Percentiles rank a stretch among this genome's conserved stretches.
phyloP scores from a whole-genome alignment of 2,329 filamentous ascomycete species.

The Cladobotryum protrusum region DNA sequence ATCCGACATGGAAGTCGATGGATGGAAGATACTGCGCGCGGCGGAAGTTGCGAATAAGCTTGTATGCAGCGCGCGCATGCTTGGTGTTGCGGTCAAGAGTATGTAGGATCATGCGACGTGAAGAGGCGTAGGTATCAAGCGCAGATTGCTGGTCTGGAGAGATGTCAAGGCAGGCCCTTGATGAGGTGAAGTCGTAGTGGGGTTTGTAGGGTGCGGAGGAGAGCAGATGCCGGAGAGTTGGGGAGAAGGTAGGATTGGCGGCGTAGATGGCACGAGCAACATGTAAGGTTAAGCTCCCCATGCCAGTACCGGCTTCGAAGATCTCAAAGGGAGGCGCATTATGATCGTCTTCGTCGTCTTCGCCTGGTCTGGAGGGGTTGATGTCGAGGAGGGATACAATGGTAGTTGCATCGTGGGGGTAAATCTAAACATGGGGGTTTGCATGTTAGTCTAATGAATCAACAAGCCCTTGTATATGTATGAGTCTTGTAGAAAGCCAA shows the following conservation, averaged over 20 bases:
- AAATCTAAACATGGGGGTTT: conserved; percentile 33
- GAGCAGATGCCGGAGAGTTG: conserved; percentile 31
- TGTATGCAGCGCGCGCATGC: conserved; percentile 58
- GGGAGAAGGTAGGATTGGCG: conserved; percentile 52
- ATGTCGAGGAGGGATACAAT: conserved; percentile 74
- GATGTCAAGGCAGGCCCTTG: conserved; percentile 21
- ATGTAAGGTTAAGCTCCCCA: conserved; percentile 71
- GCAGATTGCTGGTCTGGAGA: conserved; percentile 23
- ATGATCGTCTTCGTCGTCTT: conserved; percentile 27
- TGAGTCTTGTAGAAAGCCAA: no score
- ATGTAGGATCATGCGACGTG: conserved; percentile 64
- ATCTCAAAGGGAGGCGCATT: conserved; percentile 55
- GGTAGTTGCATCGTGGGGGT: conserved; percentile 66
- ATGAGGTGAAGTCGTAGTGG: conserved; percentile 8
- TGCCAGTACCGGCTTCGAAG: conserved; percentile 79
- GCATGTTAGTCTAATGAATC: neutral
- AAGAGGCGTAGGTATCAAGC: conserved; percentile 40
- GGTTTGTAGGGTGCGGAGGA: conserved; percentile 20
- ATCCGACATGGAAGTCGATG: conserved; percentile 67
- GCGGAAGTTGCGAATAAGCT: conserved; percentile 60
- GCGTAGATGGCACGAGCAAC: conserved; percentile 70
- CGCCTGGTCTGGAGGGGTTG: conserved; percentile 45
- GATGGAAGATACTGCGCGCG: conserved; percentile 63
- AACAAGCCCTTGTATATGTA: neutral
- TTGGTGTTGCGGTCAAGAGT: conserved; percentile 61